Percentiles rank a stretch among this genome's conserved stretches.
phyloP scores from a whole-genome alignment of 1,284 basidiomycete species.

The Porogramme epimiltina region DNA sequence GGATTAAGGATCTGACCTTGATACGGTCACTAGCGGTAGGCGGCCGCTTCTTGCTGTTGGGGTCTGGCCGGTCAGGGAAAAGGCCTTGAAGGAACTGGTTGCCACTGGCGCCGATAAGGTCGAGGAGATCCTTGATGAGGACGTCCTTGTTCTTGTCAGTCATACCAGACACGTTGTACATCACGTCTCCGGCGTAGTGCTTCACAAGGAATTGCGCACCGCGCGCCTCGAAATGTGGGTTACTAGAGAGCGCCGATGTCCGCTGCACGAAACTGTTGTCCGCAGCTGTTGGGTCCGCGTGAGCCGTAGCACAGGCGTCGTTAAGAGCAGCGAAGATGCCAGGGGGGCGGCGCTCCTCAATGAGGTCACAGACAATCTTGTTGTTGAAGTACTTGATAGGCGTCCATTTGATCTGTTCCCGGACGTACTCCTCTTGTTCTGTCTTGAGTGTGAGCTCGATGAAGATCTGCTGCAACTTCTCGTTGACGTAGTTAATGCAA shows the following conservation, averaged over 20 bases:
- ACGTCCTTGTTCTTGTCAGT: slow-evolving; percentile 99
- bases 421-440: slow-evolving; percentile 98
- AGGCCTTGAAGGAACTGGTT: slow-evolving; percentile 87
- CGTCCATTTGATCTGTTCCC: slow-evolving; percentile 99
- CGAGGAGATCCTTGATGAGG: slow-evolving; percentile 92
- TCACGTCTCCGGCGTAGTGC: slow-evolving; percentile 98
- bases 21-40: slow-evolving; percentile 99
- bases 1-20: slow-evolving; percentile 56
- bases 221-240: slow-evolving; percentile 92
- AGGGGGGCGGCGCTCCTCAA: slow-evolving; percentile 94
- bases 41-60: slow-evolving; percentile 96
- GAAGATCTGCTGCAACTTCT: slow-evolving; percentile 99
- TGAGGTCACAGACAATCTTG: slow-evolving; percentile 97
- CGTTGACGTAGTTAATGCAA: slow-evolving; percentile 99
- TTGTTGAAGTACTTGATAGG: slow-evolving; percentile 98
- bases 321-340: slow-evolving; percentile 98
- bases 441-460: slow-evolving; percentile 99
- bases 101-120: slow-evolving; percentile 80
- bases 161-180: slow-evolving; percentile 98
- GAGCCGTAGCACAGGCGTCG: slow-evolving; percentile 97
- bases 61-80: slow-evolving; percentile 96
- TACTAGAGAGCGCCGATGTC: slow-evolving; percentile 77
- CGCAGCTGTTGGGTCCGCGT: slow-evolving; percentile 95
- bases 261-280: slow-evolving; percentile 98
- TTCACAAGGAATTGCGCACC: slow-evolving; percentile 89